Evolutionary conservation across 805 yeast species (phyloP), one percentile per base, ranked within the genome.

Genomic region (Danielia oregonensis): DNA sequence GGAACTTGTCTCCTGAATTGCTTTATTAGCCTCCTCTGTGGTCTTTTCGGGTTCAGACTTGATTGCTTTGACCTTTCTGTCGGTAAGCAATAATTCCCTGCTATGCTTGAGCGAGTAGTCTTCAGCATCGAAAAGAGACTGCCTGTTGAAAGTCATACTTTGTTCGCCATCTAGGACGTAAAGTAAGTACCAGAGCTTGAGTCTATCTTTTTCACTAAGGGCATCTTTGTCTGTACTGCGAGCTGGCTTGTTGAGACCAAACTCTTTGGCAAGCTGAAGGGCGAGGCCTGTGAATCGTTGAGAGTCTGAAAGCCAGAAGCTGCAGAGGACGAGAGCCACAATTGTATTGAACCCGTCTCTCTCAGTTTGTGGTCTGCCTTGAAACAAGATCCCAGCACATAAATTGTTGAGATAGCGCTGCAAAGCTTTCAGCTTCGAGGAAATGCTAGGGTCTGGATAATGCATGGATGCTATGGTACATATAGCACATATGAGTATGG

Each of bases 151-250:
- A 0, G 80, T 71, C 47, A 80, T 56, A 43, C 83, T 75, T 44
- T 80, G 86, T 43, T 81, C 84, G 0, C 86, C 85, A 55, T 81
- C 87, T 24, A 79, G 57, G 7, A 79, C 72, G 52, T 76, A 81
- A 14, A 81, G 56, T 38, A 81, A 59, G 49, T 79, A 81, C 87
- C 87, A 81, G 28, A 81, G 57, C 45, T 77, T 78, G 30, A 79
- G 55, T 32, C 75, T 61, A 29, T 76, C 75, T 30, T 30, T 48
- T 31, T 41, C 46, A 7, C 49, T 29, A 4, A 46, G 23, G 2
- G 40, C 21, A 4, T 25, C 22, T 4, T 26, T 9, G 9, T 12
- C 13, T 4, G 12, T 11, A 10, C 13, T 3, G 3, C 24, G 2
- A 40, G 44, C 21, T 31, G 36, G 9, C 65, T 52, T 46, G 48